phyloP scores from a whole-genome alignment of 2,329 filamentous ascomycete species.

The Akanthomyces muscarius region DNA sequence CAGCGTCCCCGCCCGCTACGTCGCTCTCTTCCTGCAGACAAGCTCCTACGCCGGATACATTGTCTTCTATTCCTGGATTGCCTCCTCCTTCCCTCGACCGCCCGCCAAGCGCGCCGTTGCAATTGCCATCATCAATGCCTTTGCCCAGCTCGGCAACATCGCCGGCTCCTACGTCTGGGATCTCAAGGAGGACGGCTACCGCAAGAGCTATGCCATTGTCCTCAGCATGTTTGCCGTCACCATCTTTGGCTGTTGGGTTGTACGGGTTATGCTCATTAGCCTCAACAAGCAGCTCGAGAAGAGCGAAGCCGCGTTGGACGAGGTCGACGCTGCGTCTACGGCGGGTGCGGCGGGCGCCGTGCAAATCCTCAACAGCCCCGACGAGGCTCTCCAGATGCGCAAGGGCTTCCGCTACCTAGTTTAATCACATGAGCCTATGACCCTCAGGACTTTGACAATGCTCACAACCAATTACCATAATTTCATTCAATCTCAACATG shows the following conservation, averaged over 20 bases:
- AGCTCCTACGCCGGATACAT: conserved; percentile 56
- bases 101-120: conserved; percentile 59
- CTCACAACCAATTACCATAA: neutral
- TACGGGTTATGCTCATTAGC: conserved; percentile 43
- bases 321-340: conserved; percentile 18
- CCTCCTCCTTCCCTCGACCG: conserved; percentile 53
- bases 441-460: neutral
- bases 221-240: conserved; percentile 61
- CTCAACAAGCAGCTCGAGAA: conserved; percentile 46
- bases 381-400: conserved; percentile 42
- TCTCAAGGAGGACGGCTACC: conserved; percentile 55
- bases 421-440: neutral
- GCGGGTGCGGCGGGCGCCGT: conserved; percentile 32
- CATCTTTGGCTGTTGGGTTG: conserved; percentile 46
- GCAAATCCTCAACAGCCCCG: conserved; percentile 37
- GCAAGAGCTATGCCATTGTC: conserved; percentile 62
- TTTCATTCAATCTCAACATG: too few species aligned
- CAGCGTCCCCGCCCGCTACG: conserved; percentile 53
- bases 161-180: conserved; percentile 62
- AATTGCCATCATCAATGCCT: conserved; percentile 57
- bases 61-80: conserved; percentile 57
- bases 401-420: conserved; percentile 45
- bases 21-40: conserved; percentile 57
- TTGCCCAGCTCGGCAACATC: conserved; percentile 54
- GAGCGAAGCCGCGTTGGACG: conserved; percentile 36